Evolutionary conservation across 176 grass and related monocot genomes (phyloP).

Genomic region (Calamus simplicifolius): DNA sequence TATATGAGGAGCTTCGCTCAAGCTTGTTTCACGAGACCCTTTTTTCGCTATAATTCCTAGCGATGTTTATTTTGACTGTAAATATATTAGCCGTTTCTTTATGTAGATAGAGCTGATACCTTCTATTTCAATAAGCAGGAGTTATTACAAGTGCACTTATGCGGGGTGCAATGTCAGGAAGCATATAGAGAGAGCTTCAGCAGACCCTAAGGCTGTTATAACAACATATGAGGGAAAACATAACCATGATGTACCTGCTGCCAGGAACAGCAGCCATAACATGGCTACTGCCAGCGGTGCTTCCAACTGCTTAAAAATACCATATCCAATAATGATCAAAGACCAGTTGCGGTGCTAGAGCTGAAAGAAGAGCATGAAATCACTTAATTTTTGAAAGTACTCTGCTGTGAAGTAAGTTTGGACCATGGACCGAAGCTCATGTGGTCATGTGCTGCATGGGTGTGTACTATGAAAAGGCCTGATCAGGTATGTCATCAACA

Average conservation of each 20-base stretch:
- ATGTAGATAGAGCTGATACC: background rate
- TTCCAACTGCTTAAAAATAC: conserved; percentile 21
- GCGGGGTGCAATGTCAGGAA: conserved; percentile 74
- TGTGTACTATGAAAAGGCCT: too few species aligned
- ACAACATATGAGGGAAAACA: conserved; percentile 95
- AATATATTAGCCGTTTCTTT: too few species aligned
- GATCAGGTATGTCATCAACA: too few species aligned
- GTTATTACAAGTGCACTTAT: conserved; percentile 93
- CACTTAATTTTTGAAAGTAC: background rate
- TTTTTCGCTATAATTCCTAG: too few species aligned
- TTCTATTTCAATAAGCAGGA: conserved; percentile 35
- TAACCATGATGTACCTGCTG: conserved; percentile 63
- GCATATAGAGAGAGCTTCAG: conserved; percentile 66
- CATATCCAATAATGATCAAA: conserved; percentile 16
- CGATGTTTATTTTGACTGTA: too few species aligned
- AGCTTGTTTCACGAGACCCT: too few species aligned
- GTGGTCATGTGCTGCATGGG: too few species aligned
- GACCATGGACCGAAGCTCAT: too few species aligned
- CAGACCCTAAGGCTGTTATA: conserved; percentile 69
- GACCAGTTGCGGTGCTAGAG: conserved; percentile 33
- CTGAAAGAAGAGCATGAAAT: conserved; percentile 75
- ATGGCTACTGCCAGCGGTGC: conserved; percentile 20
- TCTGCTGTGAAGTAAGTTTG: background rate
- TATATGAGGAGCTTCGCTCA: too few species aligned
- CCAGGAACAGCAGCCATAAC: conserved; percentile 46